Percentiles rank a stretch among this genome's conserved stretches.
Evolutionary conservation across 768 basidiomycete genomes (phyloP).

Genomic region (Psilocybe sp.): DNA sequence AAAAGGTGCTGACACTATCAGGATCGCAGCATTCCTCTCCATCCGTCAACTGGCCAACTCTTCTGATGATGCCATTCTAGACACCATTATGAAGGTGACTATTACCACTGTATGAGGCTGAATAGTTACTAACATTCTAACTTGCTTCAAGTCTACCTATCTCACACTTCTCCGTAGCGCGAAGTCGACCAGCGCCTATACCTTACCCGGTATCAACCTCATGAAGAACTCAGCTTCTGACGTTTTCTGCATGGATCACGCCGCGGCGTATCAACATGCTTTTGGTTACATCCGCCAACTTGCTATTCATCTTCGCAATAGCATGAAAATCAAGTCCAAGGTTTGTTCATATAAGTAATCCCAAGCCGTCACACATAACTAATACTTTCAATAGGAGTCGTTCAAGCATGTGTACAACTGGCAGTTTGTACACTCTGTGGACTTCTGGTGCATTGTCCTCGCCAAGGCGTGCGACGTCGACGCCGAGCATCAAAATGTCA

Average conservation of each 20-base stretch:
- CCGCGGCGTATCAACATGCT: constrained; percentile 84
- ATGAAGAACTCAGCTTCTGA: constrained; percentile 99
- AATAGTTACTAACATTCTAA: neutral
- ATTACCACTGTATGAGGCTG: neutral
- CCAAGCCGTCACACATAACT: neutral
- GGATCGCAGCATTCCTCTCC: constrained; percentile 84
- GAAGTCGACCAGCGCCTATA: constrained; percentile 83
- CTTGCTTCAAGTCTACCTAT: constrained; percentile 75
- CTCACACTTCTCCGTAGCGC: constrained; percentile 79
- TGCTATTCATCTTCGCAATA: constrained; percentile 87
- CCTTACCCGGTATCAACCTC: constrained; percentile 86
- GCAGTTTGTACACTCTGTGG: constrained; percentile 94
- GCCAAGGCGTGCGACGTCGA: constrained; percentile 73
- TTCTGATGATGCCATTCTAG: constrained; percentile 76
- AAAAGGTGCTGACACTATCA: constrained; percentile 72
- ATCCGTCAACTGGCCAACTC: constrained; percentile 77
- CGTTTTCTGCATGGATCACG: constrained; percentile 77
- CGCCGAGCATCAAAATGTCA: constrained; percentile 44
- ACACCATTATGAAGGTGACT: constrained; percentile 81
- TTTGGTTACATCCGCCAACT: constrained; percentile 95
- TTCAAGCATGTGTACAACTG: constrained; percentile 97
- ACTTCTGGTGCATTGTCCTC: constrained; percentile 93
- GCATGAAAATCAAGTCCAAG: constrained; percentile 87
- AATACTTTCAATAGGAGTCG: constrained; percentile 57
- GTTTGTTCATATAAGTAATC: constrained; percentile 32